Evolutionary conservation across 164 flowering plant species (phyloP).

Genomic region (Taxillus chinensis): DNA sequence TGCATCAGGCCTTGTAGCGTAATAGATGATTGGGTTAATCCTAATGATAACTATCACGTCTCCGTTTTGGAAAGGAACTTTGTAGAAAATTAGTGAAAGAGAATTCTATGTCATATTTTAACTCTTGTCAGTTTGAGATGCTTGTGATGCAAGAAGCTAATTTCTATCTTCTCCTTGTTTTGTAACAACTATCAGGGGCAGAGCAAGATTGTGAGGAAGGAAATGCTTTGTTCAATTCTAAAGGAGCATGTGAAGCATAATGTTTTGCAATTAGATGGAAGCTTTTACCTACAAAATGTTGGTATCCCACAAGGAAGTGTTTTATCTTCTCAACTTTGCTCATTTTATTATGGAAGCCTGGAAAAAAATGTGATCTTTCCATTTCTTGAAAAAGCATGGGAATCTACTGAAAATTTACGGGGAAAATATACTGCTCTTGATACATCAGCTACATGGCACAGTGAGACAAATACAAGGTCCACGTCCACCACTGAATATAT

Average conservation of each 20-base stretch:
- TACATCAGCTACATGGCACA: slow-evolving; percentile 7
- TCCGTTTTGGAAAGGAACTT: too few relatives aligned
- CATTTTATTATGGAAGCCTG: slow-evolving; percentile 72
- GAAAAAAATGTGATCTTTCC: slow-evolving; percentile 64
- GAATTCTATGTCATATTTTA: too few relatives aligned
- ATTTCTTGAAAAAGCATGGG: slow-evolving; percentile 36
- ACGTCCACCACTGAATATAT: slow-evolving; percentile 16
- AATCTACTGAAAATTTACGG: slow-evolving; percentile 7
- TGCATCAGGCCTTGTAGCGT: too few relatives aligned
- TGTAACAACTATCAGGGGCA: slow-evolving; percentile 33
- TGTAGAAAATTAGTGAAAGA: too few relatives aligned
- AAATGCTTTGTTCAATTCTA: slow-evolving; percentile 28
- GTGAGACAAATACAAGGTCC: slow-evolving; percentile 2
- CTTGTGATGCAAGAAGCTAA: too few relatives aligned
- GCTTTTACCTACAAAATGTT: slow-evolving; percentile 53
- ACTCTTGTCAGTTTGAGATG: too few relatives aligned
- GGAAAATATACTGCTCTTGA: slow-evolving; percentile 1
- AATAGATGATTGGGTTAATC: too few relatives aligned
- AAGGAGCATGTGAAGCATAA: slow-evolving; percentile 64
- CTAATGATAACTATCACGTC: too few relatives aligned
- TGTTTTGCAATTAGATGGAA: slow-evolving; percentile 36
- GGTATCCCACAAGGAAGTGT: slow-evolving; percentile 95
- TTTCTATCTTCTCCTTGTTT: background rate
- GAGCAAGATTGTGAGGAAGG: slow-evolving; percentile 23
- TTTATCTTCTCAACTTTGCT: slow-evolving; percentile 78